Percentiles rank a stretch among this genome's conserved stretches.
These are phyloP conservation scores for Mediolabrus comicus DNA, from an alignment of 108 stramenopile genomes.

Conservation along the genomic window DNA sequence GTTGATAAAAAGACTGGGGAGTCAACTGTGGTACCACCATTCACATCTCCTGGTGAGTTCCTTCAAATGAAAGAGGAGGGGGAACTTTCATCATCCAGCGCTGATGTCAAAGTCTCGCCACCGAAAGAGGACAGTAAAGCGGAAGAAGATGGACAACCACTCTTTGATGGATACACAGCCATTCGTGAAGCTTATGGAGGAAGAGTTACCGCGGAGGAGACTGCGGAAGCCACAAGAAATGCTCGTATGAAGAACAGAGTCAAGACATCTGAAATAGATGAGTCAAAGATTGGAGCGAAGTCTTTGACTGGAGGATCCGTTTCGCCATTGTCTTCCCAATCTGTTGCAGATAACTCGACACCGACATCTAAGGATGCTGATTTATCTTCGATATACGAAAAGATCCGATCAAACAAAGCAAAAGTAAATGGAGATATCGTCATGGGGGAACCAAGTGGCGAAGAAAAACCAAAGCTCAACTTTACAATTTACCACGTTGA, in stretches of 20 bases:
- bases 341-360: neutral
- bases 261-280: slow-evolving; percentile 47
- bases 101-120: neutral
- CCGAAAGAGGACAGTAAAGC: neutral
- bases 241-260: slow-evolving; percentile 68
- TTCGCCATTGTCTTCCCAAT: neutral
- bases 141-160: slow-evolving; percentile 43
- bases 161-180: slow-evolving; percentile 72
- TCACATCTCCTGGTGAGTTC: slow-evolving; percentile 70
- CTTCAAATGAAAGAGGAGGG: slow-evolving; percentile 25
- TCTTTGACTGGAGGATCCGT: neutral
- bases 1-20: slow-evolving; percentile 62
- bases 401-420: neutral
- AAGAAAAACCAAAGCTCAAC: too few species aligned
- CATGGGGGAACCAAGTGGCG: too few species aligned
- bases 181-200: slow-evolving; percentile 66
- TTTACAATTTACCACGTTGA: too few species aligned
- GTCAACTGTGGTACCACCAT: slow-evolving; percentile 71
- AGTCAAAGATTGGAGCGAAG: slow-evolving; percentile 38
- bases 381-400: neutral
- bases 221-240: slow-evolving; percentile 57
- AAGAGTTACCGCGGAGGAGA: slow-evolving; percentile 46
- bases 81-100: neutral
- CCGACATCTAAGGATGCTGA: neutral
- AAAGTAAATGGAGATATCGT: neutral